Evolutionary conservation across 768 basidiomycete species (phyloP).

Genomic region (Gloeopeniophorella convolvens): DNA sequence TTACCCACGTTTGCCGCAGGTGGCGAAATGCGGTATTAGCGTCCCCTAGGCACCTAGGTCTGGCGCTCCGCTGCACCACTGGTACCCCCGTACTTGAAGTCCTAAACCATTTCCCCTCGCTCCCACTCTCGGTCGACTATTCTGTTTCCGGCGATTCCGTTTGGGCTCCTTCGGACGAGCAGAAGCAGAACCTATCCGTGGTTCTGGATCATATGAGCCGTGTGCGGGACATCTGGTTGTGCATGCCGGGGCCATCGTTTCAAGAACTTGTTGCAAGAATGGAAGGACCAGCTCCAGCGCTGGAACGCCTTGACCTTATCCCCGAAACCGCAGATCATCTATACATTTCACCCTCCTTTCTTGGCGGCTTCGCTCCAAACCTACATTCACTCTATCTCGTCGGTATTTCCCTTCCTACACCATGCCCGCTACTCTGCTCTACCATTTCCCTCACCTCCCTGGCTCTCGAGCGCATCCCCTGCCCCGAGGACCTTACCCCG

Average conservation of each 20-base stretch:
- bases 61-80: conserved; percentile 13
- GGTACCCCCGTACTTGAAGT: conserved; percentile 1
- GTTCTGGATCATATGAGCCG: neutral
- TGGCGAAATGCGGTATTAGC: conserved; percentile 12
- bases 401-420: conserved; percentile 1
- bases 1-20: no score
- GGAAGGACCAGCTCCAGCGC: conserved; percentile 3
- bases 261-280: neutral
- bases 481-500: conserved; percentile 6
- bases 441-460: conserved; percentile 10
- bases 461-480: conserved; percentile 13
- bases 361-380: conserved; percentile 3
- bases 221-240: conserved; percentile 1
- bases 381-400: conserved; percentile 4
- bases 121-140: conserved; percentile 14
- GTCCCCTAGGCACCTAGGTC: conserved; percentile 8
- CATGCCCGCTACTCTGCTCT: conserved; percentile 1
- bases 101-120: neutral
- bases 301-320: conserved; percentile 5
- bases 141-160: neutral
- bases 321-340: conserved; percentile 8
- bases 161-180: conserved; percentile 1
- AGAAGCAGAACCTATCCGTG: neutral
- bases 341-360: conserved; percentile 6
- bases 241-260: conserved; percentile 3